A percentile compares a stretch with the other conserved stretches of the same genome.
Evolutionary conservation across 1,139 yeast species (phyloP).

Genomic region (Yamadazyma triangularis): DNA sequence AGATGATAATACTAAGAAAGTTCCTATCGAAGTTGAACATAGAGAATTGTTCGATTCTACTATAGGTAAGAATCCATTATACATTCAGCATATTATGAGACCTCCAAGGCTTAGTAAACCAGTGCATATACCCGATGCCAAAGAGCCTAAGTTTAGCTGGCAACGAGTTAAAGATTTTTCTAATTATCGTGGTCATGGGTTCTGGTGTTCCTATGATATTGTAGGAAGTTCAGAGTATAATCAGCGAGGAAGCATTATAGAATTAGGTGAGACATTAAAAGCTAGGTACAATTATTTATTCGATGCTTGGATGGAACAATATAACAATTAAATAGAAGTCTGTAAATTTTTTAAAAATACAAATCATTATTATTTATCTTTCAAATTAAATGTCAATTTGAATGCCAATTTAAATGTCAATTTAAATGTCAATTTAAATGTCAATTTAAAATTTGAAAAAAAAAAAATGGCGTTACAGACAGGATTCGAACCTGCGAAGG

Average conservation of each 20-base stretch:
- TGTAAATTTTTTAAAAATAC: constrained; percentile 1
- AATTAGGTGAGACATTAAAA: constrained; percentile 10
- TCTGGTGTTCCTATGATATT: constrained; percentile 36
- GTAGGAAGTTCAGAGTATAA: constrained; percentile 22
- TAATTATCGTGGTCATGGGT: constrained; percentile 15
- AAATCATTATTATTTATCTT: no score
- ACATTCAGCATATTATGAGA: constrained; percentile 16
- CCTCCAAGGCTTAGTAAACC: constrained; percentile 19
- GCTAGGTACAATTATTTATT: constrained; percentile 12
- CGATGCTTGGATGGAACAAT: constrained; percentile 19
- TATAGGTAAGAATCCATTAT: constrained; percentile 17
- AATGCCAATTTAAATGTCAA: no score
- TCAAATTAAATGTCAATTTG: no score
- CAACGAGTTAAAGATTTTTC: constrained; percentile 13
- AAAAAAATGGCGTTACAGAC: constrained; percentile 66
- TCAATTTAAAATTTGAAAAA: no score
- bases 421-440: no score
- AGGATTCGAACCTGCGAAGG: constrained; percentile 91
- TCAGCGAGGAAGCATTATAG: constrained; percentile 14
- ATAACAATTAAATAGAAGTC: no score
- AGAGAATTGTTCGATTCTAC: constrained; percentile 9
- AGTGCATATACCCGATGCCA: constrained; percentile 11
- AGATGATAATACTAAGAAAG: constrained; percentile 4
- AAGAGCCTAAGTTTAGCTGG: constrained; percentile 21
- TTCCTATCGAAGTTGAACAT: constrained; percentile 5